Evolutionary conservation across 208 protist genomes (phyloP).

Genomic region (Crithidia expoeki): DNA sequence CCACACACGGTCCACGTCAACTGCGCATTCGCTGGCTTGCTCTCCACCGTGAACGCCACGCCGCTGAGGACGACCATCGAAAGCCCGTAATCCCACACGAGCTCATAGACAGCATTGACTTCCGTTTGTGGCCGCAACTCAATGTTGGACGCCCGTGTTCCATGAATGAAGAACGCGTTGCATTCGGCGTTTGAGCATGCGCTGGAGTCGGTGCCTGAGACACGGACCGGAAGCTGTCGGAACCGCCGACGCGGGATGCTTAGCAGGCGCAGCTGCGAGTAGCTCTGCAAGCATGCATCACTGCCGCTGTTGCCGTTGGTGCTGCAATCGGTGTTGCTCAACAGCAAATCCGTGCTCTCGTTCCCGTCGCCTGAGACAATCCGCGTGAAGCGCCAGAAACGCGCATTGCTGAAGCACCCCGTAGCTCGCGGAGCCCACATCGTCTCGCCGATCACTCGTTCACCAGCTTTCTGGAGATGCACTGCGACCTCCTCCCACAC

Average conservation of each 20-base stretch:
- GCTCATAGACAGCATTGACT: constrained; percentile 17
- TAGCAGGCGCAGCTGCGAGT: constrained; percentile 32
- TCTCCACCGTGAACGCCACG: constrained; percentile 16
- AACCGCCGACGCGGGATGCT: constrained; percentile 13
- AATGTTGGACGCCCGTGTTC: not conserved
- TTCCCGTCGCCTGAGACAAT: not conserved
- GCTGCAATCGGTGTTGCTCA: not conserved
- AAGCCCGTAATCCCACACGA: constrained; percentile 35
- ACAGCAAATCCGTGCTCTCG: not conserved
- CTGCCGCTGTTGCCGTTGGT: not conserved
- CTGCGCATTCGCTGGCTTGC: not conserved
- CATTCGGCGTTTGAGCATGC: constrained; percentile 2
- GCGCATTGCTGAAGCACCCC: constrained; percentile 10
- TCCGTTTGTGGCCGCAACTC: not conserved
- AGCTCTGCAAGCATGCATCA: constrained; percentile 8
- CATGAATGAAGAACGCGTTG: constrained; percentile 13
- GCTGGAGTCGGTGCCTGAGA: not conserved
- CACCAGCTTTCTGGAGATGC: constrained; percentile 17
- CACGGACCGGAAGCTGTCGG: constrained; percentile 9
- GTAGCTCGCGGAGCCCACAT: constrained; percentile 21
- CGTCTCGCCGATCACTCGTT: constrained; percentile 21
- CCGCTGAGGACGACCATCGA: constrained; percentile 20
- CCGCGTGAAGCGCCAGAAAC: constrained; percentile 25
- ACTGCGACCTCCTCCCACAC: constrained; percentile 26
- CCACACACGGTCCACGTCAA: constrained; percentile 27